Base-by-base conservation (phyloP, 1,139 yeast species). In the Sugiyamaella neomexicana region DNA sequence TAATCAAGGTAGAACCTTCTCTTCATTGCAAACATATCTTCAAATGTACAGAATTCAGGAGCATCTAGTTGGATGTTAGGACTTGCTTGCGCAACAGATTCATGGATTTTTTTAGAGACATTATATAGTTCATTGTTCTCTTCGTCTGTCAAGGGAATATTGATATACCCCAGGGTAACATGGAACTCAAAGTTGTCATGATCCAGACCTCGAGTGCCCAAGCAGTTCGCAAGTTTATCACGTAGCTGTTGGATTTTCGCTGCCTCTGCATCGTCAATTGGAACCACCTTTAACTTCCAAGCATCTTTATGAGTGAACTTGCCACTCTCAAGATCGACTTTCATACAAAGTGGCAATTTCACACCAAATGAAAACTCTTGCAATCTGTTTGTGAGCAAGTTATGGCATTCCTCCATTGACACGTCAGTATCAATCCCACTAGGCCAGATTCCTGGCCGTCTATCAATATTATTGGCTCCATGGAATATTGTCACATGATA, bases 401-500 rank as follows among this genome's bases (percentile, higher is more conserved):
- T 17, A 31, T 52, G 52, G 32, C 55, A 52, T 41, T 46, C 49
- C 9, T 52, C 55, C 13, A 52, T 52, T 3, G 48, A 29, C 5
- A 32, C 52, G 27, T 52, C 48, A 2, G 38, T 31, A 5, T 15
- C 16, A 23, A 52, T 49, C 9, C 37, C 37, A 7, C 32, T 8
- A 3, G 55, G 55, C 55, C 55, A 52, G 7, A 46, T 46, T 2
- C 48, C 50, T 5, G 50, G 44, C 12, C 38, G 25, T 36, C 55
- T 34, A 15, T 52, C 52, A 7, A 49, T 46, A 17, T 46, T 38
- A 16, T 46, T 52, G 7, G 55, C 52, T 1, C 55, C 55, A 42
- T 47, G 43, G 34, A 47, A 52, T 20, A 52, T 25, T 7, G 55
- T 52, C 55, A 52, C 43, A 52, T 52, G 55, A 42, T 52, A 52